phyloP scores from a whole-genome alignment of 176 grass and related monocot species.

The Raddia distichophylla region DNA sequence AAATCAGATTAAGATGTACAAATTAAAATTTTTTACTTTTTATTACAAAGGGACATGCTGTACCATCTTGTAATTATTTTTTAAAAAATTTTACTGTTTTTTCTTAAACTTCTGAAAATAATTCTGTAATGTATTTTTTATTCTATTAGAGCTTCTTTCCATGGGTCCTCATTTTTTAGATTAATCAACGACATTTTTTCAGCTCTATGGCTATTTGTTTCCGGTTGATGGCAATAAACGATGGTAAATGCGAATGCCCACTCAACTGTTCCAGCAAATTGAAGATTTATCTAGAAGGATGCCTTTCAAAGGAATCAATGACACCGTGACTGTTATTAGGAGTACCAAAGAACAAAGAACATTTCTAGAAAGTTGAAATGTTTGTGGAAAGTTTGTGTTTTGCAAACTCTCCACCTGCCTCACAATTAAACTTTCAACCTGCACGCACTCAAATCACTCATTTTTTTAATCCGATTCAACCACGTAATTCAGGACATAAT shows the following conservation, averaged over 20 bases:
- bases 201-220: not conserved
- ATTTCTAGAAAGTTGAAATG: constrained; percentile 18
- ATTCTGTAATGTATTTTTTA: too few species aligned
- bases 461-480: not conserved
- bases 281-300: not conserved
- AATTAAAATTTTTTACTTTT: too few species aligned
- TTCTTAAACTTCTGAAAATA: too few species aligned
- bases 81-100: too few species aligned
- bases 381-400: constrained; percentile 18
- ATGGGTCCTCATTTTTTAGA: too few species aligned
- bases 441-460: not conserved
- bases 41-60: too few species aligned
- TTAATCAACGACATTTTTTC: too few species aligned
- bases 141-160: too few species aligned
- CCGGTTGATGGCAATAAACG: not conserved
- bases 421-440: constrained; percentile 20
- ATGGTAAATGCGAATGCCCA: not conserved
- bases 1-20: too few species aligned
- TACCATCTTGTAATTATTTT: too few species aligned
- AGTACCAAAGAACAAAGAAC: constrained; percentile 44
- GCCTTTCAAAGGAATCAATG: not conserved
- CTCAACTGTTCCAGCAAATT: not conserved
- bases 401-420: not conserved
- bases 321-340: not conserved
- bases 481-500: not conserved